A percentile compares a stretch with the other conserved stretches of the same genome.
phyloP scores from a whole-genome alignment of 2,329 filamentous ascomycete genomes.

The Alternaria brassicicola region DNA sequence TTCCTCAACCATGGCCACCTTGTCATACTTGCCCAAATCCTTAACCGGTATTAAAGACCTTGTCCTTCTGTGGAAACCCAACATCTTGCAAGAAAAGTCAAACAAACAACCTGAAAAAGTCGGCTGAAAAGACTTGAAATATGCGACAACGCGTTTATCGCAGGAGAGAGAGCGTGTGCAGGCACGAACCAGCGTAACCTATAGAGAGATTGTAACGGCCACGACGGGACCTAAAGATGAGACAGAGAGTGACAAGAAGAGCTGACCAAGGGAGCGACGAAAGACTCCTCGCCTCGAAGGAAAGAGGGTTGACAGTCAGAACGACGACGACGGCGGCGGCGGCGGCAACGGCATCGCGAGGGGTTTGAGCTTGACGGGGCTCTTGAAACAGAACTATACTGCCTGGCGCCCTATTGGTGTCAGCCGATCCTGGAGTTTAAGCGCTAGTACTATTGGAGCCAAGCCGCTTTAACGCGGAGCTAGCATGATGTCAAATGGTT shows the following conservation, averaged over 20 bases:
- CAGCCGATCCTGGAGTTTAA: neutral
- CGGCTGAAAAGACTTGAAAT: conserved; percentile 6
- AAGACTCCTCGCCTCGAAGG: conserved; percentile 40
- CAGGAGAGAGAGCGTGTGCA: conserved; percentile 11
- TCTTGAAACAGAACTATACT: conserved; percentile 25
- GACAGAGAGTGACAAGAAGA: conserved; percentile 45
- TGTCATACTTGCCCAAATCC: conserved; percentile 51
- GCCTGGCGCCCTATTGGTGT: conserved; percentile 21
- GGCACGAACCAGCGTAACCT: conserved; percentile 39
- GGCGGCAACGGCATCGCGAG: conserved; percentile 24
- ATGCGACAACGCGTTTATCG: conserved; percentile 20
- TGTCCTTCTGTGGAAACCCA: conserved; percentile 52
- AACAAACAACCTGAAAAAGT: conserved; percentile 6
- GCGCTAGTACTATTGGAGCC: conserved; percentile 15
- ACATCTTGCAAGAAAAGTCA: conserved; percentile 43
- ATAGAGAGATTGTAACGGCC: conserved; percentile 41
- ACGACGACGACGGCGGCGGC: conserved; percentile 8
- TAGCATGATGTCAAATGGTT: conserved; percentile 11
- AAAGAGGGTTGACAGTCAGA: conserved; percentile 23
- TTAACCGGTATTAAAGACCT: conserved; percentile 53
- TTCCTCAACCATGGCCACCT: conserved; percentile 40
- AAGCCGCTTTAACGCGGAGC: conserved; percentile 19
- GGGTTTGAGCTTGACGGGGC: conserved; percentile 21
- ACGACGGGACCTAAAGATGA: conserved; percentile 30
- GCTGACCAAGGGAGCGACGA: conserved; percentile 35